phyloP scores from a whole-genome alignment of 495 filamentous ascomycete genomes.

The Hypoxylon intermedium region DNA sequence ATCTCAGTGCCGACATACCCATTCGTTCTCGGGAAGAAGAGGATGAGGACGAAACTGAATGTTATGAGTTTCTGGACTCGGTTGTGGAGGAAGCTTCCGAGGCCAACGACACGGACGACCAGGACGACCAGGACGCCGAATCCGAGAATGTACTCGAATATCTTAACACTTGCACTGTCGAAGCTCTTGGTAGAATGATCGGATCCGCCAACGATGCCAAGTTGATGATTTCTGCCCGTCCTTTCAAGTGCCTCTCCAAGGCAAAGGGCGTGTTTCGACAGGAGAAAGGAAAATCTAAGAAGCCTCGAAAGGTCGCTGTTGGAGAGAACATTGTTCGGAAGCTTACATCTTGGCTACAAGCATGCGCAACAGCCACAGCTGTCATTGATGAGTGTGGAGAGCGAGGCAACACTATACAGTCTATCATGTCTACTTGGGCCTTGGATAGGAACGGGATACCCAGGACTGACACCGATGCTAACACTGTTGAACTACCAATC shows the following conservation, averaged over 20 bases:
- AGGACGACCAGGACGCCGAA: conserved; percentile 43
- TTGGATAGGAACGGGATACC: conserved; percentile 36
- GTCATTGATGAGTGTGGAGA: conserved; percentile 43
- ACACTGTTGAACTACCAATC: conserved; percentile 43
- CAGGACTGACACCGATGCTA: conserved; percentile 3
- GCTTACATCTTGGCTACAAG: conserved; percentile 36
- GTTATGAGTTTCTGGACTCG: too few species aligned
- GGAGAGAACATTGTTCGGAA: conserved; percentile 51
- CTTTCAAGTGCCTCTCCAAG: conserved; percentile 68
- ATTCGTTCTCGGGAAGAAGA: too few species aligned
- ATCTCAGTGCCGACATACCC: too few species aligned
- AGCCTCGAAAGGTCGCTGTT: conserved; percentile 43
- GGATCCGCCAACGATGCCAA: conserved; percentile 70
- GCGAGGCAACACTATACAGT: conserved; percentile 28
- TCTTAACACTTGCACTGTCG: conserved; percentile 77
- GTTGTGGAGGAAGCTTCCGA: too few species aligned
- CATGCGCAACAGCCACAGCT: conserved; percentile 36
- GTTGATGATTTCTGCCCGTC: conserved; percentile 69
- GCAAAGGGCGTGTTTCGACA: conserved; percentile 66
- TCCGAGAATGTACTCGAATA: conserved; percentile 70
- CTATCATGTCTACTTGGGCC: conserved; percentile 31
- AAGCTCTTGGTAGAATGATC: conserved; percentile 80
- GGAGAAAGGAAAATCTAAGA: conserved; percentile 46
- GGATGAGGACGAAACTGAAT: too few species aligned
- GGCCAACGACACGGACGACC: too few species aligned